These are phyloP conservation scores for Phaffomyces opuntiae DNA, from an alignment of 805 yeast genomes.

Conservation along the genomic window DNA sequence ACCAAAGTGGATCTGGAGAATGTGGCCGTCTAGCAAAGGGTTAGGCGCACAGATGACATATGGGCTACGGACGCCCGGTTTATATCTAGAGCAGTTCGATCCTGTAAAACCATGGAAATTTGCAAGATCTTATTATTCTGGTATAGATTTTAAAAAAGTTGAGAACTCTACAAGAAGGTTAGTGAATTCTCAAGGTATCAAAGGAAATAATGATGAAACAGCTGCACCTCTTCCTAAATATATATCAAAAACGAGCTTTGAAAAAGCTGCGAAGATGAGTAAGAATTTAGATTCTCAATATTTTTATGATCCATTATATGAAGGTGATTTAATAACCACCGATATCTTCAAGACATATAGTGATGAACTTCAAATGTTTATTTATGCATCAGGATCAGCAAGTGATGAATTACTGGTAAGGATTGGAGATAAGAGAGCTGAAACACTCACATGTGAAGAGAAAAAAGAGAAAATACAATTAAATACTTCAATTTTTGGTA, in stretches of 20 bases:
- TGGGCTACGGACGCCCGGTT: constrained; percentile 33
- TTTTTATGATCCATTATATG: constrained; percentile 8
- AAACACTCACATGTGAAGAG: background rate
- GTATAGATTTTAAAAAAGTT: constrained; percentile 12
- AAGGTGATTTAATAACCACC: no score
- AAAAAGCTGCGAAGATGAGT: background rate
- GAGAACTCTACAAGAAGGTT: constrained; percentile 5
- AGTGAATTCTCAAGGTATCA: background rate
- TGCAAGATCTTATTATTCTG: constrained; percentile 22
- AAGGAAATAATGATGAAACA: background rate
- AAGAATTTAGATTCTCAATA: background rate
- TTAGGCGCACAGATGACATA: constrained; percentile 36
- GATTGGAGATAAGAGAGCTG: background rate
- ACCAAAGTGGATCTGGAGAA: background rate
- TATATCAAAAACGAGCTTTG: background rate
- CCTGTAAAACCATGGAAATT: constrained; percentile 20
- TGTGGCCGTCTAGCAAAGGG: constrained; percentile 37
- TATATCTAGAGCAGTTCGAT: constrained; percentile 13
- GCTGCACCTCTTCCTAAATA: background rate
- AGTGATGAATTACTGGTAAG: constrained; percentile 1
- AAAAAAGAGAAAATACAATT: background rate
- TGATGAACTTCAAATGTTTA: background rate
- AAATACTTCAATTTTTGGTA: constrained; percentile 8
- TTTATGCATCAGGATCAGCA: constrained; percentile 2
- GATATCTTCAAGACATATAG: no score